phyloP scores from a whole-genome alignment of 2,329 filamentous ascomycete genomes.

The Cladosporium sp. region DNA sequence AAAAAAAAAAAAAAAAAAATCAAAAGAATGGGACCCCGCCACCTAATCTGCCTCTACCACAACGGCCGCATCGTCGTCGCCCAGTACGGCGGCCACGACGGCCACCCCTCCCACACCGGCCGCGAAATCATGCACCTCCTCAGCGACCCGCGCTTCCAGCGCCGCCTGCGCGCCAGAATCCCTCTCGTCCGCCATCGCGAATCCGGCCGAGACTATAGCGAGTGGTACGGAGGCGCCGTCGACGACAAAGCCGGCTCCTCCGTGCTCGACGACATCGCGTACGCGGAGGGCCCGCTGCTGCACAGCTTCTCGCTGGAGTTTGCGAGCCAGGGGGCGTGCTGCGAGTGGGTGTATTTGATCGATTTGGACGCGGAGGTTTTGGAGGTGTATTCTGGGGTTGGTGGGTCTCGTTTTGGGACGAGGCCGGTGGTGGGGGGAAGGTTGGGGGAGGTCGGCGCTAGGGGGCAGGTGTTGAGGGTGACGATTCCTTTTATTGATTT shows the following conservation, averaged over 20 bases:
- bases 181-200: not conserved
- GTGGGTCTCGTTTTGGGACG: not conserved
- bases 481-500: not conserved
- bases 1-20: too few species aligned
- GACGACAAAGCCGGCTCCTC: not conserved
- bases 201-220: not conserved
- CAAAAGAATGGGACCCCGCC: conserved; percentile 23
- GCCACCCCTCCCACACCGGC: conserved; percentile 28
- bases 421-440: not conserved
- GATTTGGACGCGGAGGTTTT: conserved; percentile 28
- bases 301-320: conserved; percentile 25
- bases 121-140: conserved; percentile 29
- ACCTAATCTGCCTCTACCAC: conserved; percentile 28
- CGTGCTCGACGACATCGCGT: not conserved
- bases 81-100: conserved; percentile 35
- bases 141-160: conserved; percentile 25
- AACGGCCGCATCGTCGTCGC: conserved; percentile 27
- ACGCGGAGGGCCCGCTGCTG: not conserved
- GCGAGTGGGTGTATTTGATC: conserved; percentile 34
- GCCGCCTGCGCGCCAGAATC: conserved; percentile 23
- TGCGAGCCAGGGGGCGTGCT: conserved; percentile 25
- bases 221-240: not conserved
- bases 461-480: not conserved
- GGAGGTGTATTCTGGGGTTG: conserved; percentile 19
- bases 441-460: not conserved